Base-by-base conservation (phyloP, 345 rosid species). In the Eucalyptus camaldulensis region DNA sequence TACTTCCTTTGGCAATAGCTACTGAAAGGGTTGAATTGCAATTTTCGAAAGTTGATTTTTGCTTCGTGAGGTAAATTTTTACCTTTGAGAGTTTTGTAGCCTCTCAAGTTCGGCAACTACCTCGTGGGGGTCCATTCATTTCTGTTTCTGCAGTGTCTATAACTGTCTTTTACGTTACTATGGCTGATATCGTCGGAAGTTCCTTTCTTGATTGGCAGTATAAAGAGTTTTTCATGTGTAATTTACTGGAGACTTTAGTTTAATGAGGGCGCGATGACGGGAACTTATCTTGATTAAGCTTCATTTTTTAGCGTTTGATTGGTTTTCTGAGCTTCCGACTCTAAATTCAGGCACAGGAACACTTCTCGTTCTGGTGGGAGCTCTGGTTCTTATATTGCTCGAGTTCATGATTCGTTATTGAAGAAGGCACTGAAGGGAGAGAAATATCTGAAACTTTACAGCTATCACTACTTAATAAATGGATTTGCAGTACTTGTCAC, bases 401-500 rank as follows among this genome's bases (percentile, higher is more conserved):
- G 96, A 90, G 95, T 95, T 91, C 99, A 97, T 91, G 97, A 97
- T 90, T 94, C 98, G 76, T 90, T 97, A 89, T 92, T 97, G 90
- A 96, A 92, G 93, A 93, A 91, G 87, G 92, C 86, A 25, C 87
- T 97, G 89, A 94, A 92, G 87, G 97, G 98, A 88, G 98, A 95
- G 92, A 97, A 94, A 81, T 97, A 96, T 90, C 92, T 96, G 90
- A 97, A 97, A 95, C 94, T 96, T 87, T 96, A 97, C 92, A 97
- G 99, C 94, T 97, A 95, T 93, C 97, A 95, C 90, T 96, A 96
- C 95, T 94, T 97, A 92, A 93, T 97, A 88, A 97, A 96, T 95
- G 99, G 98, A 12, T 97, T 96, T 94, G 96, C 99, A 89, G 96
- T 96, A 47, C 94, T 96, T 91, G 95, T 96, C 85, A 96, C 95